These are phyloP conservation scores for Chalara sp. DNA, from an alignment of 2,329 filamentous ascomycete species.

Conservation along the genomic window DNA sequence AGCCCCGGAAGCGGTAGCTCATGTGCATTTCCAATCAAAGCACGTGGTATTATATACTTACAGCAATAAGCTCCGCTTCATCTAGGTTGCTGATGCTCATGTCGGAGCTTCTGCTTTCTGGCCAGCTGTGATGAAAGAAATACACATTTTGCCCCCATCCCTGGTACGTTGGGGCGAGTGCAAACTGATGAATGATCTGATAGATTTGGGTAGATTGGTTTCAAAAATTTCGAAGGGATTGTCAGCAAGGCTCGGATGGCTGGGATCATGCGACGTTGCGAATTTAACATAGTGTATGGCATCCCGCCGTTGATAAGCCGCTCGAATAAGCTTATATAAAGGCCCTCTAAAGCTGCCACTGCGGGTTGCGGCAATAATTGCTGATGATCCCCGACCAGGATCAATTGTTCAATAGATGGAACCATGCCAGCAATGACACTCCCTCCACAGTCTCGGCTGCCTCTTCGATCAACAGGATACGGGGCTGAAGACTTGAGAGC, in stretches of 20 bases:
- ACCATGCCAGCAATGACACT: constrained; percentile 54
- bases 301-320: constrained; percentile 51
- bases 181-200: constrained; percentile 53
- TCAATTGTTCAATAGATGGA: constrained; percentile 55
- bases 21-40: too few relatives aligned
- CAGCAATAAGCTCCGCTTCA: constrained; percentile 71
- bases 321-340: constrained; percentile 64
- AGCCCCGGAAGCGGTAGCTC: too few relatives aligned
- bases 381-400: constrained; percentile 63
- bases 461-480: constrained; percentile 61
- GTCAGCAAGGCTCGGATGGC: constrained; percentile 49
- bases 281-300: constrained; percentile 48
- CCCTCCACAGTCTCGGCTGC: constrained; percentile 52
- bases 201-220: constrained; percentile 54
- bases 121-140: constrained; percentile 60
- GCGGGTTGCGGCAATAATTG: constrained; percentile 58
- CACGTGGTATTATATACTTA: too few relatives aligned
- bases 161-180: constrained; percentile 46
- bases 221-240: constrained; percentile 1
- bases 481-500: constrained; percentile 52
- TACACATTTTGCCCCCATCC: constrained; percentile 57
- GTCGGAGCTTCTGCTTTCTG: constrained; percentile 55
- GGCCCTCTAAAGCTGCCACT: constrained; percentile 44
- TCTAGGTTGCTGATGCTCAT: constrained; percentile 60
- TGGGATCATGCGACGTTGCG: constrained; percentile 63